phyloP scores from a whole-genome alignment of 83 land plant genomes.

The Diphasiastrum complanatum region DNA sequence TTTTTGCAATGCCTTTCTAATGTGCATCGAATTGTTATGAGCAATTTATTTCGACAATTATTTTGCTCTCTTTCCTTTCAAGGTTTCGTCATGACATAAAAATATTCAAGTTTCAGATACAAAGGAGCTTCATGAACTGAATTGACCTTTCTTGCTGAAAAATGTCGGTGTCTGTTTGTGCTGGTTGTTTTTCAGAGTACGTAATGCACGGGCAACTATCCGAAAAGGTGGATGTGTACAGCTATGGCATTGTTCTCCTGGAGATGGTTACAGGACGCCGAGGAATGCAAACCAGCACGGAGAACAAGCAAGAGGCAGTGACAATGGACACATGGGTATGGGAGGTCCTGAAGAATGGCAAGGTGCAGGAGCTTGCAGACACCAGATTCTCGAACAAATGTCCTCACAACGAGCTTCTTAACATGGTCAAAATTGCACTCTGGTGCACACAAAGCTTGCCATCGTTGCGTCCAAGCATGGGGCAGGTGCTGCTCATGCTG shows the following conservation, averaged over 20 bases:
- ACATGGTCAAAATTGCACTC: constrained; percentile 8
- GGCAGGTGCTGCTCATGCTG: constrained; percentile 17
- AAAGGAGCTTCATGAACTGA: too few relatives aligned
- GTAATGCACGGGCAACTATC: not conserved
- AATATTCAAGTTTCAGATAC: too few relatives aligned
- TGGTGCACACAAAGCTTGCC: constrained; percentile 26
- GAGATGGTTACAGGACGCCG: constrained; percentile 16
- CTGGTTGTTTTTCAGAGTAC: constrained; percentile 8
- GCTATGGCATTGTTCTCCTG: constrained; percentile 19
- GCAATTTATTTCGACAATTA: too few relatives aligned
- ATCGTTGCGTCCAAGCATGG: constrained; percentile 16
- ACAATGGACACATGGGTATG: constrained; percentile 9
- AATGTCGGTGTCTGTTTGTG: too few relatives aligned
- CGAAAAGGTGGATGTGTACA: constrained; percentile 17
- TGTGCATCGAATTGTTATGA: too few relatives aligned
- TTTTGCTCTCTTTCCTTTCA: too few relatives aligned
- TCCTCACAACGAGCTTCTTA: constrained; percentile 5
- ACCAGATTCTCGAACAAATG: not conserved
- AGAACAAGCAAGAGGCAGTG: not conserved
- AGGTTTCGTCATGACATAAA: too few relatives aligned
- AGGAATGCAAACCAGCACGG: constrained; percentile 10
- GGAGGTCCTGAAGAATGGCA: not conserved
- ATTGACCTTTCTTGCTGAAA: too few relatives aligned
- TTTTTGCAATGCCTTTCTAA: too few relatives aligned
- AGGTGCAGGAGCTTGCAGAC: not conserved